phyloP scores from a whole-genome alignment of 768 basidiomycete genomes.

The Serendipita sp. region DNA sequence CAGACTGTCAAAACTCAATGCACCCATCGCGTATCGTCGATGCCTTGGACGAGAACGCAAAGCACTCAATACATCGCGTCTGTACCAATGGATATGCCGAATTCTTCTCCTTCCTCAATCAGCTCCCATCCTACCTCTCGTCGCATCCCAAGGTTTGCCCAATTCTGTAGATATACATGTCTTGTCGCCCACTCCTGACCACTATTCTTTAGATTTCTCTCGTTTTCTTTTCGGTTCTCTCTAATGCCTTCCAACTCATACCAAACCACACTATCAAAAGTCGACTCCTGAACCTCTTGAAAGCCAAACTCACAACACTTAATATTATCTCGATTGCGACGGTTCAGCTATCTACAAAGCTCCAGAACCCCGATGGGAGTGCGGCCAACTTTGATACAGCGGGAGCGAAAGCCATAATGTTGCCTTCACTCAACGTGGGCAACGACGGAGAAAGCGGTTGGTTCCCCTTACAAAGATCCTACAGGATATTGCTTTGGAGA shows the following conservation, averaged over 20 bases:
- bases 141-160: constrained; percentile 19
- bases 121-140: constrained; percentile 31
- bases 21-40: constrained; percentile 21
- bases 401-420: constrained; percentile 43
- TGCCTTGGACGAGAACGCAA: constrained; percentile 14
- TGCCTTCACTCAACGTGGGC: constrained; percentile 42
- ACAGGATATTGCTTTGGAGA: too few species aligned
- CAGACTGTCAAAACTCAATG: constrained; percentile 36
- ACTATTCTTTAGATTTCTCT: constrained; percentile 32
- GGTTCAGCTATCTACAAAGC: constrained; percentile 53
- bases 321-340: constrained; percentile 40
- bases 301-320: constrained; percentile 34
- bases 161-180: constrained; percentile 22
- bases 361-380: constrained; percentile 46
- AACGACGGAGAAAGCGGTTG: too few species aligned
- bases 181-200: not conserved
- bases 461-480: too few species aligned
- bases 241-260: constrained; percentile 44
- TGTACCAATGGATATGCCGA: constrained; percentile 20
- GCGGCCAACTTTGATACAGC: constrained; percentile 49
- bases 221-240: constrained; percentile 49
- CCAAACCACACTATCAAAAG: constrained; percentile 24
- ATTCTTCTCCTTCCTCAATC: constrained; percentile 41
- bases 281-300: constrained; percentile 33
- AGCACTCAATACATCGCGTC: not conserved